Conservation (phyloP, 2,329 filamentous ascomycete species). For the Epichloe festucae region DNA sequence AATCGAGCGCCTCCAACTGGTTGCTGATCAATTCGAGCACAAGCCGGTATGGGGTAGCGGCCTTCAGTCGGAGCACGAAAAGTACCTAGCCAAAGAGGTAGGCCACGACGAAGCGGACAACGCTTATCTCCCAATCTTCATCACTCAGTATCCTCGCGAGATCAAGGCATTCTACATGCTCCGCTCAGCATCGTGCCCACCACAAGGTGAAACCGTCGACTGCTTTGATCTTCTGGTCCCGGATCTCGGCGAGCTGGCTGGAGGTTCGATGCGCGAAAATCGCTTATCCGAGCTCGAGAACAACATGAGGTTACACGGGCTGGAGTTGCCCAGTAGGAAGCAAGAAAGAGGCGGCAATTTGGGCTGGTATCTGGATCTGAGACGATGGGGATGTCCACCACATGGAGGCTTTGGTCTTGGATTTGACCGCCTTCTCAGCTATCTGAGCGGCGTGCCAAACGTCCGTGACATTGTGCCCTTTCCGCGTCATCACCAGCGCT, state of each 20-base stretch:
- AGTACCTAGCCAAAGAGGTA: conserved; percentile 60
- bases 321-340: conserved; percentile 30
- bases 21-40: conserved; percentile 51
- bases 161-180: conserved; percentile 80
- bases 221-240: conserved; percentile 87
- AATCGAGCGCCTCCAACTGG: conserved; percentile 51
- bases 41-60: conserved; percentile 58
- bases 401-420: conserved; percentile 87
- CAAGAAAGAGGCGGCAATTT: conserved; percentile 27
- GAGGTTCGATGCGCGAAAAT: conserved; percentile 82
- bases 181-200: conserved; percentile 18
- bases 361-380: conserved; percentile 79
- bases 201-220: conserved; percentile 49
- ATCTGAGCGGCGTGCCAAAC: conserved; percentile 68
- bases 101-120: conserved; percentile 35
- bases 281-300: conserved; percentile 51
- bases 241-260: conserved; percentile 74
- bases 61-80: conserved; percentile 86
- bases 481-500: conserved; percentile 58
- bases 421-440: conserved; percentile 76
- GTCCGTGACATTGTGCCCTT: conserved; percentile 80
- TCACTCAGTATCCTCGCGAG: conserved; percentile 79
- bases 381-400: conserved; percentile 80
- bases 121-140: conserved; percentile 59
- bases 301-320: conserved; percentile 57